A percentile compares a stretch with the other conserved stretches of the same genome.
These are phyloP conservation scores for Camellia sinensis DNA, from an alignment of 148 eudicot genomes.

Conservation along the genomic window DNA sequence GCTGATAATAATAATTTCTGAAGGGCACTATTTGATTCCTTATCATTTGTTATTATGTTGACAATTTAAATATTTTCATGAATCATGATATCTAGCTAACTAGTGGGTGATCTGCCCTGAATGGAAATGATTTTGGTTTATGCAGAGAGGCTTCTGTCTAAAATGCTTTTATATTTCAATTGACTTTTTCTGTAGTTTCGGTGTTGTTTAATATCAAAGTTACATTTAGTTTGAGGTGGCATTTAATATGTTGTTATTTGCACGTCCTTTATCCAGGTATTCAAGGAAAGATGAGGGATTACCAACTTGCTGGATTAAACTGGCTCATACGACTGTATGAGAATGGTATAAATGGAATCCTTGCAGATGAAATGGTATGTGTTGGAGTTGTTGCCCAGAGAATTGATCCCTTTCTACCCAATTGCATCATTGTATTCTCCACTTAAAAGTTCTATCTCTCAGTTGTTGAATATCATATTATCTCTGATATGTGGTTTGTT, in stretches of 20 bases:
- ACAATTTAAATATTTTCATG: not conserved
- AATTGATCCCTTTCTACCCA: not conserved
- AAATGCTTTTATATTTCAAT: not conserved
- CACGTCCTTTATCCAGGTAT: constrained; percentile 50
- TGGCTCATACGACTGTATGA: constrained; percentile 96
- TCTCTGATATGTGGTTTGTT: not conserved
- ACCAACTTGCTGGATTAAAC: constrained; percentile 97
- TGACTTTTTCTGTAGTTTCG: not conserved
- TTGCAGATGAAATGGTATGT: constrained; percentile 97
- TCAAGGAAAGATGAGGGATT: constrained; percentile 98
- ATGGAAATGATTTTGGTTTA: not conserved
- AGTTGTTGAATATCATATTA: not conserved
- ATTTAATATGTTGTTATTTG: not conserved
- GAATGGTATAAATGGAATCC: constrained; percentile 98
- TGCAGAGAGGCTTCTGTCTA: not conserved
- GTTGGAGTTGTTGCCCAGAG: not conserved
- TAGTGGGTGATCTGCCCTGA: not conserved
- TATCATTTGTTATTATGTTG: not conserved
- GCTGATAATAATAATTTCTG: not conserved
- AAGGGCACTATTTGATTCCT: not conserved
- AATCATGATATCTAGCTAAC: not conserved
- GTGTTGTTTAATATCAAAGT: not conserved
- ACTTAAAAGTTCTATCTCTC: not conserved
- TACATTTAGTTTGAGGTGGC: not conserved
- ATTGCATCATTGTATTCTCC: not conserved